Evolutionary conservation across 1,284 basidiomycete genomes (phyloP).

Genomic region (Tylopilus orsonianus): DNA sequence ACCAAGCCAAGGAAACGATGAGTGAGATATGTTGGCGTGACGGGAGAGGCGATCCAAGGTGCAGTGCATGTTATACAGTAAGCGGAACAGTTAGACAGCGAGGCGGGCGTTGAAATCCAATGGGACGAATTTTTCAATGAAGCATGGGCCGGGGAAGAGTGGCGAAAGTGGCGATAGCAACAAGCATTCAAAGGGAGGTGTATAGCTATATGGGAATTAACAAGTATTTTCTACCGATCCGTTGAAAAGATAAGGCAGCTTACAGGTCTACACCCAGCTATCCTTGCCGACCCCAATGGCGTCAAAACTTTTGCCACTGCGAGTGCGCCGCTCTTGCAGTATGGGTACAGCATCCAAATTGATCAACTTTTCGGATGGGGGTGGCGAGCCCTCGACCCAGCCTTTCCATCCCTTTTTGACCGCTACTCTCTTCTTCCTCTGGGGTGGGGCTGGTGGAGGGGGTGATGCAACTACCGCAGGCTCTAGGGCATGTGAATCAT

Average conservation of each 20-base stretch:
- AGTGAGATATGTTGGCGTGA: constrained; percentile 24
- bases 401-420: constrained; percentile 83
- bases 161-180: constrained; percentile 3
- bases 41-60: constrained; percentile 19
- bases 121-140: constrained; percentile 16
- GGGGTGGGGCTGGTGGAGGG: constrained; percentile 25
- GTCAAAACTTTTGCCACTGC: constrained; percentile 80
- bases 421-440: constrained; percentile 66
- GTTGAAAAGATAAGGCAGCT: constrained; percentile 11
- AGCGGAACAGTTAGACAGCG: constrained; percentile 20
- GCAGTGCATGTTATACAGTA: constrained; percentile 31
- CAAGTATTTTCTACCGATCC: constrained; percentile 30
- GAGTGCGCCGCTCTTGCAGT: constrained; percentile 62
- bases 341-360: constrained; percentile 68
- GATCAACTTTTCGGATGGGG: constrained; percentile 75
- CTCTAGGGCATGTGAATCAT: constrained; percentile 34
- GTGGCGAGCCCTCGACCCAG: constrained; percentile 80
- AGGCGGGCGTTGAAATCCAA: constrained; percentile 14
- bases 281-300: constrained; percentile 60
- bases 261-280: constrained; percentile 46
- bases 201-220: constrained; percentile 10
- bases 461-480: constrained; percentile 30
- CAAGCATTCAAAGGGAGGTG: constrained; percentile 4
- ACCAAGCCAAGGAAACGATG: constrained; percentile 21
- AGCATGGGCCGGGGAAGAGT: constrained; percentile 3